phyloP scores from a whole-genome alignment of 352 stramenopile genomes.

The Phytophthora ohioensis region DNA sequence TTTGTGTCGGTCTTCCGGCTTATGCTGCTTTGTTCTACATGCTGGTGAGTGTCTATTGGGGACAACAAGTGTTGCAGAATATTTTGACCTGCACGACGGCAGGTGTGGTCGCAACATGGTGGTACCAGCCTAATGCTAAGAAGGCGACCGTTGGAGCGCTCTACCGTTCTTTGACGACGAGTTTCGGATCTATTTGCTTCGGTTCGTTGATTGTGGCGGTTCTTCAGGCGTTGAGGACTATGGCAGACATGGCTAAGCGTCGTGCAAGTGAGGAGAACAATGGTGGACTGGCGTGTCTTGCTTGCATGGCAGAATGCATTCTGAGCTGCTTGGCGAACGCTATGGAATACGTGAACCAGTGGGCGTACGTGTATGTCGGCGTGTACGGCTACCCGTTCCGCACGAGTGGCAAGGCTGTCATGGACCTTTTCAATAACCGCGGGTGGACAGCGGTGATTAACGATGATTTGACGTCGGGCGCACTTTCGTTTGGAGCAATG shows the following conservation, averaged over 20 bases:
- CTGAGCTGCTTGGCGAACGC: constrained; percentile 85
- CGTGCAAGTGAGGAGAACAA: constrained; percentile 84
- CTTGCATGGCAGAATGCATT: constrained; percentile 89
- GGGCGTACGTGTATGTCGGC: constrained; percentile 91
- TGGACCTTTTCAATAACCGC: constrained; percentile 87
- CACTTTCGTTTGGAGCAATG: constrained; percentile 84
- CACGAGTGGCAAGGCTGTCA: constrained; percentile 88
- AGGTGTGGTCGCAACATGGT: constrained; percentile 85
- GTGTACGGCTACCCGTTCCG: constrained; percentile 91
- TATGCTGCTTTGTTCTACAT: constrained; percentile 81
- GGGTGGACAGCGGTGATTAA: constrained; percentile 92
- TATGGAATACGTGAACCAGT: constrained; percentile 93
- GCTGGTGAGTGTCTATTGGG: constrained; percentile 87
- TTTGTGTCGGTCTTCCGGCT: constrained; percentile 70
- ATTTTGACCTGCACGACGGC: constrained; percentile 84
- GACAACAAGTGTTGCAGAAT: constrained; percentile 87
- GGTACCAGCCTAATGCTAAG: constrained; percentile 76
- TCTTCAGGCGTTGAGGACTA: constrained; percentile 81
- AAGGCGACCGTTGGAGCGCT: constrained; percentile 71
- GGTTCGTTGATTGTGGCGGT: constrained; percentile 90
- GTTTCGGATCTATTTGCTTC: constrained; percentile 85
- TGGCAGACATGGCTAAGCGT: constrained; percentile 72
- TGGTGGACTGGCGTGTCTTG: constrained; percentile 75
- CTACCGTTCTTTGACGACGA: constrained; percentile 84
- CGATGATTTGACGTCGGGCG: constrained; percentile 86